Conservation (phyloP, 2,329 filamentous ascomycete species). For the Colletotrichum camelliae region DNA sequence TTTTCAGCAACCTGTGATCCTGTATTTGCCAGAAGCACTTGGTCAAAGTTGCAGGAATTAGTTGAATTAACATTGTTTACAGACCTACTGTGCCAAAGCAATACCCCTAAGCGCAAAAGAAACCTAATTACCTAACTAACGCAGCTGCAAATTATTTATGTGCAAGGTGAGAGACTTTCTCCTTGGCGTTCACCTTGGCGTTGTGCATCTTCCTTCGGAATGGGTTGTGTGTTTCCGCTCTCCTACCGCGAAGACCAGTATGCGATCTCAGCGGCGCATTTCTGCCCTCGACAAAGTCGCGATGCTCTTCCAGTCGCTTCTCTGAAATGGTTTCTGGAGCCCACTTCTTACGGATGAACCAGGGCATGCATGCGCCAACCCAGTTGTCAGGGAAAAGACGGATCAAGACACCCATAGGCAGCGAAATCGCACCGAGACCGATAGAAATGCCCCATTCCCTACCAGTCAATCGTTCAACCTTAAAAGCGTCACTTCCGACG, state of each 20-base stretch:
- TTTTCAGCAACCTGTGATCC: background rate
- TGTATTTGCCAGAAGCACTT: background rate
- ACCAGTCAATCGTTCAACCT: slow-evolving; percentile 65
- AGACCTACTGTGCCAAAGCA: background rate
- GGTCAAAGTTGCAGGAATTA: background rate
- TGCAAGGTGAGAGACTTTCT: slow-evolving; percentile 2
- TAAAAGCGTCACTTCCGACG: slow-evolving; percentile 78
- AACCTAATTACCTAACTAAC: background rate
- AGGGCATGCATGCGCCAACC: slow-evolving; percentile 31
- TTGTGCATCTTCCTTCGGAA: slow-evolving; percentile 32
- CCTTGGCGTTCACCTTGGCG: slow-evolving; percentile 30
- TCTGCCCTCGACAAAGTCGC: slow-evolving; percentile 22
- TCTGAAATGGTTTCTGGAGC: slow-evolving; percentile 24
- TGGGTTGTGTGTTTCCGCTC: slow-evolving; percentile 33
- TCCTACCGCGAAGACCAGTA: slow-evolving; percentile 34
- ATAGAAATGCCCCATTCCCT: slow-evolving; percentile 86
- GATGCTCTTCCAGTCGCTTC: slow-evolving; percentile 23
- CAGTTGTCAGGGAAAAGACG: slow-evolving; percentile 74
- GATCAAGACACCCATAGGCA: slow-evolving; percentile 76
- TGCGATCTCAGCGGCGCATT: slow-evolving; percentile 32
- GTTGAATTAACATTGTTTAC: background rate
- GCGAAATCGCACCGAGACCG: slow-evolving; percentile 74
- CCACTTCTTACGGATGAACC: slow-evolving; percentile 32
- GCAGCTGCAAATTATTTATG: background rate
- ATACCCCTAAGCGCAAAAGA: background rate